A percentile compares a stretch with the other conserved stretches of the same genome.
Conservation (phyloP, 306 rosid species). For the Casuarina glauca region DNA sequence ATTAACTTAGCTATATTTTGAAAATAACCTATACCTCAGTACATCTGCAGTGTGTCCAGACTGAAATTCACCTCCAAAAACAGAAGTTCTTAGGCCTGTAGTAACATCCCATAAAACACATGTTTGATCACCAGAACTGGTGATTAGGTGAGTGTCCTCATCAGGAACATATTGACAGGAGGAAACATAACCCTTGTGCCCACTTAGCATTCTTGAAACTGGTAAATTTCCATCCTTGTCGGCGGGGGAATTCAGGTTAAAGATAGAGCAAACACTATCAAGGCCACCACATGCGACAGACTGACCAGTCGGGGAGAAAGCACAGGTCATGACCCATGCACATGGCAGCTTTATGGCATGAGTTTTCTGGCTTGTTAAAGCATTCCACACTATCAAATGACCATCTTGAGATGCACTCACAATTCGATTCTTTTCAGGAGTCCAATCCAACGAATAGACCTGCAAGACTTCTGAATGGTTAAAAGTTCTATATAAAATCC, state of each 20-base stretch:
- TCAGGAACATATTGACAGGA: constrained; percentile 95
- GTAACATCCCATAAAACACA: constrained; percentile 96
- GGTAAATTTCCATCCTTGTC: constrained; percentile 75
- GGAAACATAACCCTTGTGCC: constrained; percentile 95
- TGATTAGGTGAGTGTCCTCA: constrained; percentile 84
- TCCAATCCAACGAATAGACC: constrained; percentile 99
- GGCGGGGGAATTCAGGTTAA: constrained; percentile 81
- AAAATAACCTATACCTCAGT: constrained; percentile 59
- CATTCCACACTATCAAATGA: constrained; percentile 92
- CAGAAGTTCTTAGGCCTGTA: constrained; percentile 91
- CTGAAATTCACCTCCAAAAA: constrained; percentile 98
- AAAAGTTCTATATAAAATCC: constrained; percentile 6
- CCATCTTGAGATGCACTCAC: constrained; percentile 99
- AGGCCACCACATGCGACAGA: constrained; percentile 98
- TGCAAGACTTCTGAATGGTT: constrained; percentile 31
- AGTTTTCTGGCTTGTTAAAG: constrained; percentile 94
- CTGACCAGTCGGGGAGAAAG: constrained; percentile 90
- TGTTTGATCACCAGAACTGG: constrained; percentile 94
- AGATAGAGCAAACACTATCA: constrained; percentile 93
- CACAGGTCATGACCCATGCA: constrained; percentile 99
- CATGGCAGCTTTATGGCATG: constrained; percentile 93
- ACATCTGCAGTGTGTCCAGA: constrained; percentile 95
- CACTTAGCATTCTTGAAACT: constrained; percentile 73
- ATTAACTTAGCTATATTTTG: constrained; percentile 10
- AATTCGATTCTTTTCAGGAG: constrained; percentile 77